These are phyloP conservation scores for Bertia moriformis DNA, from an alignment of 2,329 filamentous ascomycete species.

Conservation along the genomic window DNA sequence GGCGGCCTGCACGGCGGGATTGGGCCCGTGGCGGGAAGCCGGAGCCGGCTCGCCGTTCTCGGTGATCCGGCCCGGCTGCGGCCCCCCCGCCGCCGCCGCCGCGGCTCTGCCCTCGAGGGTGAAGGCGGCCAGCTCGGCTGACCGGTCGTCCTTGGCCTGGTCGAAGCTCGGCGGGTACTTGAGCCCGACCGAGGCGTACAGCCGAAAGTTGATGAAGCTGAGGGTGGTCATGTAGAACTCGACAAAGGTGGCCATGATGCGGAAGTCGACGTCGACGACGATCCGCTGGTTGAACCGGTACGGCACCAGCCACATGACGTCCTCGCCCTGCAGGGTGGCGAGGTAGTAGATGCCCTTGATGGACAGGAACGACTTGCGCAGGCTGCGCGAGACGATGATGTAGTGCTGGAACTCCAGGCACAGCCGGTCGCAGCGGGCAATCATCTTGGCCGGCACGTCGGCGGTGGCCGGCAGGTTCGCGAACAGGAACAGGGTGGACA, in stretches of 20 bases:
- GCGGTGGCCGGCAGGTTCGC: constrained; percentile 85
- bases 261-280: constrained; percentile 87
- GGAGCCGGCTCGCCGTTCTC: constrained; percentile 28
- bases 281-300: constrained; percentile 96
- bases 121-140: constrained; percentile 81
- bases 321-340: constrained; percentile 90
- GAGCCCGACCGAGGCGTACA: constrained; percentile 81
- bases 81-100: constrained; percentile 30
- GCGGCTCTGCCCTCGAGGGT: constrained; percentile 65
- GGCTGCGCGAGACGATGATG: constrained; percentile 76
- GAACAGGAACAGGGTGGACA: constrained; percentile 95
- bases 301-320: constrained; percentile 90
- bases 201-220: constrained; percentile 86
- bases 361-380: constrained; percentile 91
- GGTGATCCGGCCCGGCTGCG: constrained; percentile 33
- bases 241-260: constrained; percentile 98
- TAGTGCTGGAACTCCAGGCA: constrained; percentile 97
- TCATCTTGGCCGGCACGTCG: constrained; percentile 84
- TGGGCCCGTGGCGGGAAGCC: constrained; percentile 40
- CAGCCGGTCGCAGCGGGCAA: constrained; percentile 82
- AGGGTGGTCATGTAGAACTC: constrained; percentile 97
- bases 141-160: constrained; percentile 69
- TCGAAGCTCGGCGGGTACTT: constrained; percentile 96
- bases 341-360: constrained; percentile 99
- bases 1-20: constrained; percentile 48